Conservation (phyloP, 2,329 filamentous ascomycete genomes). For the Calonectria naviculata region DNA sequence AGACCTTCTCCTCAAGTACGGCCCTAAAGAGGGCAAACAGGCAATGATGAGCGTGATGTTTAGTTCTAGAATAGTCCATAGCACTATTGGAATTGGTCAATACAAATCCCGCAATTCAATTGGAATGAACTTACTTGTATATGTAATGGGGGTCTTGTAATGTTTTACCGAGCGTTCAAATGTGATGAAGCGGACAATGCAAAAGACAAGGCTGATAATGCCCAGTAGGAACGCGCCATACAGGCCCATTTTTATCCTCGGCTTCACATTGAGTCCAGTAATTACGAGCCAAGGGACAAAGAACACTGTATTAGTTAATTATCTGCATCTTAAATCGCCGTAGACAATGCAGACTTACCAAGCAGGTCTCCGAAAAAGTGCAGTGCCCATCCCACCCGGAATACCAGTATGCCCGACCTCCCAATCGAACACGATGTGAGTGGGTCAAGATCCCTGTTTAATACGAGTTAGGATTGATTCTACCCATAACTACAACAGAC, state of each 20-base stretch:
- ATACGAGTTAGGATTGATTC: neutral
- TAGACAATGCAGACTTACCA: neutral
- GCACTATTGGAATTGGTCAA: neutral
- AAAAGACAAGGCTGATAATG: neutral
- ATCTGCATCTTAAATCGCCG: too few relatives aligned
- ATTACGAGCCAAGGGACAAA: neutral
- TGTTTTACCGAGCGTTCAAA: neutral
- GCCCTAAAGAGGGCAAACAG: neutral
- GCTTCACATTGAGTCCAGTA: neutral
- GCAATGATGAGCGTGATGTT: neutral
- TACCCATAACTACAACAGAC: fast-evolving
- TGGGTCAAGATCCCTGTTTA: neutral
- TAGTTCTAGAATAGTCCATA: neutral
- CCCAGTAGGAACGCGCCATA: neutral
- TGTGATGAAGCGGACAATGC: neutral
- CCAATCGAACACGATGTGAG: neutral
- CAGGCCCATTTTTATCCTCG: neutral
- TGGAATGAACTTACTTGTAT: neutral
- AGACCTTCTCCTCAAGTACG: neutral
- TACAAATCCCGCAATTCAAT: fast-evolving
- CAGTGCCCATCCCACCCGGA: neutral
- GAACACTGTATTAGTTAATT: neutral
- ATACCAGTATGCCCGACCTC: neutral
- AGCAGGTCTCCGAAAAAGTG: neutral
- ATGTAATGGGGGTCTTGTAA: neutral